Conservation (phyloP, 2,329 filamentous ascomycete species). For the Phyllosticta citrichinensis region DNA sequence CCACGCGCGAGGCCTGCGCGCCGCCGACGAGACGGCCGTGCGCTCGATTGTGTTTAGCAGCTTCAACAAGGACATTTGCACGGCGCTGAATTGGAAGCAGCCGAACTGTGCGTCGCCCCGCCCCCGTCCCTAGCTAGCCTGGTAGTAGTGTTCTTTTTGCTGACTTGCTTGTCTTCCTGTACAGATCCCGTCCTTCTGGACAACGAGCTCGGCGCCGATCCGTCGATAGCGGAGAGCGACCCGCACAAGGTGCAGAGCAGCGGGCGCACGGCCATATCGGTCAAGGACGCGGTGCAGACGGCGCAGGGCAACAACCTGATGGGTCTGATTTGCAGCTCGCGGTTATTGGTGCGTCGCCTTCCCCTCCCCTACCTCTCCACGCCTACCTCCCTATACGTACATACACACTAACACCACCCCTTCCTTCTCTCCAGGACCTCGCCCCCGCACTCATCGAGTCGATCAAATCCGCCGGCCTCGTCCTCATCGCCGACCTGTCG, state of each 20-base stretch:
- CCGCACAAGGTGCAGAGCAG: constrained; percentile 45
- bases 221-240: constrained; percentile 25
- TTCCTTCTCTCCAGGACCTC: constrained; percentile 54
- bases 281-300: constrained; percentile 90
- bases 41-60: constrained; percentile 90
- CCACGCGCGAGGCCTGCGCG: constrained; percentile 63
- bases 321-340: constrained; percentile 85
- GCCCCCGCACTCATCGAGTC: constrained; percentile 86
- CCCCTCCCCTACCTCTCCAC: neutral
- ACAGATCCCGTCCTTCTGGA: constrained; percentile 82
- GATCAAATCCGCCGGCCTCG: constrained; percentile 88
- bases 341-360: constrained; percentile 58
- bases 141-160: no score
- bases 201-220: constrained; percentile 72
- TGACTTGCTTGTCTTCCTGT: no score
- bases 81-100: constrained; percentile 97
- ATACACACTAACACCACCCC: neutral
- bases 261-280: constrained; percentile 67
- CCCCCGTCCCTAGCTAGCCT: neutral
- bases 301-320: constrained; percentile 97
- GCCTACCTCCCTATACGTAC: no score
- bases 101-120: constrained; percentile 61
- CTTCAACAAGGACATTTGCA: constrained; percentile 83
- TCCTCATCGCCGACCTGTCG: constrained; percentile 83
- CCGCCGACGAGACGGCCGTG: constrained; percentile 55